Base-by-base conservation (phyloP, 352 stramenopile species). In the Blastocystis sp. region DNA sequence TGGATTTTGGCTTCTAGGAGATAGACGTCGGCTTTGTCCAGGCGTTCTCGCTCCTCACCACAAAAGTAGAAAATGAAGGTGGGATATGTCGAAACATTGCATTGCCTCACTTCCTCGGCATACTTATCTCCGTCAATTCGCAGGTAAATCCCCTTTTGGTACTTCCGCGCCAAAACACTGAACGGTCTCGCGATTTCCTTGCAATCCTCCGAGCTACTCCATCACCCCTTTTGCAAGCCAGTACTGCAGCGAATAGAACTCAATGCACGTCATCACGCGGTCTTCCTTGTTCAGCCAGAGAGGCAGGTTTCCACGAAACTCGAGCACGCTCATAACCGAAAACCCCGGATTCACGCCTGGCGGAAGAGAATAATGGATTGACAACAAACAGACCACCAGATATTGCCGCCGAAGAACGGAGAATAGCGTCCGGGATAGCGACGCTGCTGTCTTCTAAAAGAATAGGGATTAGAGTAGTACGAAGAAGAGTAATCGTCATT, bases 1-100 rank as follows among this genome's bases (percentile, higher is more conserved):
- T 77, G 29, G 29, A 77, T 55, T 51, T 37, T 45, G 21, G 66
- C 33, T 45, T 77, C 66, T 21, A 77, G 45, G 24, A 77, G 29
- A 60, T 33, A 45, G 3, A 29, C 35, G 33, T 77, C 66, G 24
- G 35, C 29, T 21, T 41, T 41, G 3, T 31, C 45, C 6, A 50
- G 29, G 21, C 66, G 37, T 45, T 77, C 66, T 29, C 50, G 24
- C 66, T 77, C 66, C 29, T 77, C 45, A 19, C 66, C 66, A 45
- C 33, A 77, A 51, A 59, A 77, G 33, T 29, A 77, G 33, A 77
- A 77, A 35, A 77, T 45, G 45, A 77, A 77, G 4, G 66, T 77
- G 2, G 66, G 66, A 50, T 59, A 35, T n/a, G 6, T 13, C 66
- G 66, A 26, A 16, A 77, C 45, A 59, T 55, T 55, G 55, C 50